Base-by-base conservation (phyloP, 2,329 filamentous ascomycete species). In the Aspergillus tubingensis region DNA sequence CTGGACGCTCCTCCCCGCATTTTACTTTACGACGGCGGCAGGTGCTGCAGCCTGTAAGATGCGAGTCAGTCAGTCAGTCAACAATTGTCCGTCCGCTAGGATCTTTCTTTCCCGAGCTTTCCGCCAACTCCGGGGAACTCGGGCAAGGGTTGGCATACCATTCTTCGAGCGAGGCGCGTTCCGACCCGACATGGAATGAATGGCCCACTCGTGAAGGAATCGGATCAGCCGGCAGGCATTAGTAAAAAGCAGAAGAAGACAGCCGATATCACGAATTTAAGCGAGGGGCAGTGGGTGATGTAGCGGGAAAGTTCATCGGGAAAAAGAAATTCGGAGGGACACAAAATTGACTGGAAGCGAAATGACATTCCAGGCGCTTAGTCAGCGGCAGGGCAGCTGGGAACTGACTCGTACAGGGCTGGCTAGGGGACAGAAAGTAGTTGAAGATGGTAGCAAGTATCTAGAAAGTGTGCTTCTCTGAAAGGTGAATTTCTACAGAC, bases 151-250 rank as follows among this genome's bases (percentile, higher is more conserved):
- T 21, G 5, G 48, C 64, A 27, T 65, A 77, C 75, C 75, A 66
- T 72, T 76, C 66, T 76, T 77, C 21, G 75, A 77, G 66, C 75
- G 72, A 67, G 75, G 74, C 63, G 72, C 73, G 66, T 75, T 73
- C 63, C 73, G 67, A 63, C 73, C 73, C 60, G 71, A 74, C 70
- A 74, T 75, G 56, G 63, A 68, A 63, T 59, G 60, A 58, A 36
- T 36, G 23, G 57, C 58, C 65, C 61, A 58, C 55, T 58, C 51
- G 48, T 52, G 50, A 25, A 32, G 11, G 39, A 36, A 41, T 17
- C 41, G 23, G 25, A 43, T 58, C 44, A 59, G 54, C 48, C 64
- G 38, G 58, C 38, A 57, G 58, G 56, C 62, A 64, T 64, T 5
- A 62, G 62, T 57, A 30, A 57, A 54, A 23, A 11, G 11, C 25